Evolutionary conservation across 345 rosid genomes (phyloP).

Genomic region (Raphanus raphanistrum): DNA sequence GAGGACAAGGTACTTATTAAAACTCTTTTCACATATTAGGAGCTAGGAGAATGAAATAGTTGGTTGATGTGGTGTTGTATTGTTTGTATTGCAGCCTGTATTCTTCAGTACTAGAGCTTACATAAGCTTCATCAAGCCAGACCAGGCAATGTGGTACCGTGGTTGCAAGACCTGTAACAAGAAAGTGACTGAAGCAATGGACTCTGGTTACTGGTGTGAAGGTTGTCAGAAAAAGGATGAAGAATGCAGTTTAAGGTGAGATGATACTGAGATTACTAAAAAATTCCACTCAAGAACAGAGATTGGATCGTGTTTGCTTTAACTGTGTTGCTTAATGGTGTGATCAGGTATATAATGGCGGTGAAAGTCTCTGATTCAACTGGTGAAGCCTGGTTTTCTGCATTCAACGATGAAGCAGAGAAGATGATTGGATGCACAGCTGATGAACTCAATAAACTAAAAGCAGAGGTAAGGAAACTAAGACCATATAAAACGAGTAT

Average conservation of each 20-base stretch:
- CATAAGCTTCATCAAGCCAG: constrained; percentile 77
- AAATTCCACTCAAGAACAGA: background rate
- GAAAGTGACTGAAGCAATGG: constrained; percentile 84
- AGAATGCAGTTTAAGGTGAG: constrained; percentile 70
- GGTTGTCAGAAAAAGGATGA: constrained; percentile 89
- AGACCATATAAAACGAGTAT: background rate
- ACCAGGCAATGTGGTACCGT: constrained; percentile 94
- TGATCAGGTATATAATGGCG: constrained; percentile 74
- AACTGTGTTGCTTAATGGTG: background rate
- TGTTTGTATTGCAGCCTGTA: constrained; percentile 61
- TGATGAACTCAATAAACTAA: constrained; percentile 70
- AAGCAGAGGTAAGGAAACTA: constrained; percentile 53
- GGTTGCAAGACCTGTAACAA: constrained; percentile 96
- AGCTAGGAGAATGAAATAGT: background rate
- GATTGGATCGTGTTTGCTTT: background rate
- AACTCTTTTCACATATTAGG: background rate
- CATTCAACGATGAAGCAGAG: constrained; percentile 85
- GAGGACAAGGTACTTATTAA: constrained; percentile 66
- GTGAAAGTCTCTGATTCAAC: constrained; percentile 69
- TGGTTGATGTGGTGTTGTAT: background rate
- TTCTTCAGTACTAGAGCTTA: constrained; percentile 68
- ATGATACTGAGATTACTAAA: constrained; percentile 17
- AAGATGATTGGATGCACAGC: constrained; percentile 79
- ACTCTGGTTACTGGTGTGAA: constrained; percentile 95
- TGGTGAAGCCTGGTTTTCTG: constrained; percentile 78